These are phyloP conservation scores for Trametopsis cervina DNA, from an alignment of 768 basidiomycete species.

Conservation along the genomic window DNA sequence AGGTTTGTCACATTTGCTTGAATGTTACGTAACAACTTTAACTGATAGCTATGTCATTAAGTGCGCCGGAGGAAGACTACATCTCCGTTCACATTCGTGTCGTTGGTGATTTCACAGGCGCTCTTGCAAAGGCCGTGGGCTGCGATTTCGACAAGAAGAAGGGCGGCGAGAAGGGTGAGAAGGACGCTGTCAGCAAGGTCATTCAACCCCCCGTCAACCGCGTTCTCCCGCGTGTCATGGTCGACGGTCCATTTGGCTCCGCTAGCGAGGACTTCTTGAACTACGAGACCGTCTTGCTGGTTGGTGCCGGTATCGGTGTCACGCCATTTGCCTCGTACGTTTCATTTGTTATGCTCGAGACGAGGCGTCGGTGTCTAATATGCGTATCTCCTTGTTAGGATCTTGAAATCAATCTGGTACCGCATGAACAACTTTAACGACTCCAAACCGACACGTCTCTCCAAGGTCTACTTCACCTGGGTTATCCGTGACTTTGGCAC, in stretches of 20 bases:
- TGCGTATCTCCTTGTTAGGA: conserved; percentile 33
- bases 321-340: conserved; percentile 93
- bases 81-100: conserved; percentile 90
- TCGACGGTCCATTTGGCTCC: conserved; percentile 92
- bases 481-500: conserved; percentile 89
- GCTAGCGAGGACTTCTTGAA: conserved; percentile 90
- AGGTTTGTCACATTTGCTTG: conserved; percentile 35
- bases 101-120: conserved; percentile 87
- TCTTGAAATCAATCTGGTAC: conserved; percentile 91
- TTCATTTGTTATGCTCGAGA: conserved; percentile 1
- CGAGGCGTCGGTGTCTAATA: not conserved
- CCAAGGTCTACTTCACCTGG: conserved; percentile 94
- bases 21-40: not conserved
- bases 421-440: conserved; percentile 84
- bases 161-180: conserved; percentile 38
- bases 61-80: conserved; percentile 93
- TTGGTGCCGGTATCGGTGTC: conserved; percentile 94
- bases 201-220: conserved; percentile 62
- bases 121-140: conserved; percentile 74
- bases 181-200: conserved; percentile 40
- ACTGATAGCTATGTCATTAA: conserved; percentile 20
- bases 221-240: conserved; percentile 85
- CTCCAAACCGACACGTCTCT: conserved; percentile 72
- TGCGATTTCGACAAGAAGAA: conserved; percentile 67
- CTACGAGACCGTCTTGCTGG: conserved; percentile 81